Evolutionary conservation across 768 basidiomycete genomes (phyloP).

Genomic region (Lyophyllum shimeji): DNA sequence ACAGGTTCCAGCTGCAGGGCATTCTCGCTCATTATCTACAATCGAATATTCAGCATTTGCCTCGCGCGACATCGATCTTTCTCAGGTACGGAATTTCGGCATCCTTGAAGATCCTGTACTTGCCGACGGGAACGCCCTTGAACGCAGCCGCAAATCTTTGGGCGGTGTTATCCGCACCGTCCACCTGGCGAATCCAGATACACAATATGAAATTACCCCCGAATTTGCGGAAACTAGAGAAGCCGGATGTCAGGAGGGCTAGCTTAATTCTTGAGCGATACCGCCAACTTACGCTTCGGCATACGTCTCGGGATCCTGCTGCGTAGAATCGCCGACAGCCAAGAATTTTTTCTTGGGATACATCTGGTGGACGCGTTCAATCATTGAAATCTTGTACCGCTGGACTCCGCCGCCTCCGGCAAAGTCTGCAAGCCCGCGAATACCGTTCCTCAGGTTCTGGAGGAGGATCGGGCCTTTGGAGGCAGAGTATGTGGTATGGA

Average conservation of each 20-base stretch:
- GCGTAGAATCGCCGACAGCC: conserved; percentile 43
- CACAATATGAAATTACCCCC: conserved; percentile 21
- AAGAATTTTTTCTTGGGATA: conserved; percentile 44
- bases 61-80: conserved; percentile 33
- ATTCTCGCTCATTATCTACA: too few species aligned
- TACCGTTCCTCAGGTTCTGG: too few species aligned
- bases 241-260: neutral
- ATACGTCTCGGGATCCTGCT: conserved; percentile 46
- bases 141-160: conserved; percentile 30
- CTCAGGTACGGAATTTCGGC: conserved; percentile 33
- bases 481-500: too few species aligned
- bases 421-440: too few species aligned
- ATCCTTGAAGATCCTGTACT: conserved; percentile 34
- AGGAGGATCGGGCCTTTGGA: too few species aligned
- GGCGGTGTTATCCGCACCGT: conserved; percentile 39
- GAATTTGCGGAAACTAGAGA: too few species aligned
- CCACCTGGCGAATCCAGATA: conserved; percentile 43
- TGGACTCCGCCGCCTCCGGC: conserved; percentile 20
- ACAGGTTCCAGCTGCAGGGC: too few species aligned
- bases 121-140: conserved; percentile 27
- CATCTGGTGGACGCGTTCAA: conserved; percentile 38
- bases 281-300: conserved; percentile 34
- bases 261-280: neutral
- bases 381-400: conserved; percentile 35
- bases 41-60: neutral